Evolutionary conservation across 306 rosid species (phyloP).

Genomic region (Dryas alaskensis): DNA sequence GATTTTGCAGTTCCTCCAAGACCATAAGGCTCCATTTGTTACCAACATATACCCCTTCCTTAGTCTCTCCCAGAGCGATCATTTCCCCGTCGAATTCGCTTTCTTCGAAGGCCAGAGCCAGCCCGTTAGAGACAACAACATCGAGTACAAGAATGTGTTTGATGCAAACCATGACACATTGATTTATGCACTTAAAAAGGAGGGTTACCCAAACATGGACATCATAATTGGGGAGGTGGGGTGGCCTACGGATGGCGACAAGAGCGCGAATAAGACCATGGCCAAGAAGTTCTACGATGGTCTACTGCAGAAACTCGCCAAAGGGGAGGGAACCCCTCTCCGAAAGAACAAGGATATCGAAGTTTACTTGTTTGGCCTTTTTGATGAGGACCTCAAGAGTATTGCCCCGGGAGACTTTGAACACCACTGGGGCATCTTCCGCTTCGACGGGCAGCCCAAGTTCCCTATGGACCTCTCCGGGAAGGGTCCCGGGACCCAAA

Average conservation of each 20-base stretch:
- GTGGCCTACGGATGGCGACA: constrained; percentile 80
- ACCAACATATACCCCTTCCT: constrained; percentile 86
- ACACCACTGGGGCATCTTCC: constrained; percentile 89
- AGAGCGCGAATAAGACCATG: constrained; percentile 22
- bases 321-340: constrained; percentile 53
- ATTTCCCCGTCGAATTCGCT: constrained; percentile 59
- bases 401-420: constrained; percentile 61
- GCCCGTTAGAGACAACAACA: constrained; percentile 37
- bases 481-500: constrained; percentile 13
- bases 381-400: constrained; percentile 65
- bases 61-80: constrained; percentile 41
- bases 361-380: constrained; percentile 53
- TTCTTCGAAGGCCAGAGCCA: constrained; percentile 39
- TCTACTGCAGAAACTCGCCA: constrained; percentile 47
- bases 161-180: constrained; percentile 81
- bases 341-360: constrained; percentile 19
- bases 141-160: constrained; percentile 48
- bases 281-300: constrained; percentile 68
- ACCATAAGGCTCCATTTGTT: constrained; percentile 48
- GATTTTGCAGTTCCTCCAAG: constrained; percentile 42
- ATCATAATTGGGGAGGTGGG: constrained; percentile 77
- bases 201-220: constrained; percentile 36
- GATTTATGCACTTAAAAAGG: constrained; percentile 45
- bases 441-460: constrained; percentile 58
- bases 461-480: constrained; percentile 49